Evolutionary conservation across 768 basidiomycete genomes (phyloP).

Genomic region (Pleurotus djamor): DNA sequence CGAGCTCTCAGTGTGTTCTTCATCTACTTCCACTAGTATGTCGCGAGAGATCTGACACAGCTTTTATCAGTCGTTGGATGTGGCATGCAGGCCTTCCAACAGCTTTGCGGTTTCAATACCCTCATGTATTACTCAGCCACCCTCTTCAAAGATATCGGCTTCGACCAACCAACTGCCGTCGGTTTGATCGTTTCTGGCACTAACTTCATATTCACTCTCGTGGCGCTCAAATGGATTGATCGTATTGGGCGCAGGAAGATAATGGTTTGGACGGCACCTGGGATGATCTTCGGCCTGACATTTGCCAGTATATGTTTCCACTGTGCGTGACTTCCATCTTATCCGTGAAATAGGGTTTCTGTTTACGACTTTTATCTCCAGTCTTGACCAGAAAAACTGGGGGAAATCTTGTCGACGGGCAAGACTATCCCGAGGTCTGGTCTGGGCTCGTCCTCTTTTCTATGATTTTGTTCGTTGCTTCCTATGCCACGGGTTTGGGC

Average conservation of each 20-base stretch:
- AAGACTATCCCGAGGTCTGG: conserved; percentile 58
- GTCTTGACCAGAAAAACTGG: conserved; percentile 62
- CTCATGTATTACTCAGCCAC: conserved; percentile 77
- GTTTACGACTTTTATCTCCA: conserved; percentile 14
- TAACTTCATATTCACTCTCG: conserved; percentile 75
- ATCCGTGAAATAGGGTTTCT: neutral
- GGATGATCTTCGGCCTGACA: conserved; percentile 66
- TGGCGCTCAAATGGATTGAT: conserved; percentile 76
- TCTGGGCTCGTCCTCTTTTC: conserved; percentile 68
- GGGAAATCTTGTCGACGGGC: conserved; percentile 56
- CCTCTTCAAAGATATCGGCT: conserved; percentile 78
- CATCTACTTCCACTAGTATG: neutral
- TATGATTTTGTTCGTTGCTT: conserved; percentile 85
- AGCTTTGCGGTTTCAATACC: conserved; percentile 84
- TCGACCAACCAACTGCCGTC: conserved; percentile 79
- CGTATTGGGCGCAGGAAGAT: conserved; percentile 67
- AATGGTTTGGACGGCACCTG: conserved; percentile 69
- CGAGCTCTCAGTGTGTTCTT: conserved; percentile 61
- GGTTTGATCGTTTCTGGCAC: conserved; percentile 78
- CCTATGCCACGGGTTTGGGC: conserved; percentile 77
- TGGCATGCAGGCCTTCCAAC: conserved; percentile 82
- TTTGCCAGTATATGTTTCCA: conserved; percentile 67
- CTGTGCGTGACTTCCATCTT: conserved; percentile 37
- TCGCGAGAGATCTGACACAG: neutral
- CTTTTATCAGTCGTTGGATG: conserved; percentile 59